Evolutionary conservation across 202 grass and related monocot genomes (phyloP).

Genomic region (Musa balbisiana): DNA sequence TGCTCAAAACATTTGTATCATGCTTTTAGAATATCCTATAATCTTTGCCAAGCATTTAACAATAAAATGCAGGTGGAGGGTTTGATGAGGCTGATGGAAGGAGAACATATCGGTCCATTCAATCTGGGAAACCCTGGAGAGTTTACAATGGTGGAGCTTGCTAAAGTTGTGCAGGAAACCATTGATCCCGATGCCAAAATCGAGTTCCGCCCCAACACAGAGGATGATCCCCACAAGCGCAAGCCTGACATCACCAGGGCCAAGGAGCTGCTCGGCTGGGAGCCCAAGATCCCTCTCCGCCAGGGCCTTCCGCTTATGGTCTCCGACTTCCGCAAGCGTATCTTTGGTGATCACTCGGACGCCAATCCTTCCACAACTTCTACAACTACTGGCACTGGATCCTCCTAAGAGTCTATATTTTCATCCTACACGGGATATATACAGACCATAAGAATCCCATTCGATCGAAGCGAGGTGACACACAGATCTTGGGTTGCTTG

Average conservation of each 20-base stretch:
- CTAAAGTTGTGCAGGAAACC: slow-evolving; percentile 85
- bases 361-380: not conserved
- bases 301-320: slow-evolving; percentile 76
- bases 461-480: too few relatives aligned
- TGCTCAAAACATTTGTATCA: too few relatives aligned
- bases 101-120: slow-evolving; percentile 62
- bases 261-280: slow-evolving; percentile 65
- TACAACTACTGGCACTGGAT: not conserved
- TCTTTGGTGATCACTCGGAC: slow-evolving; percentile 51
- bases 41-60: not conserved
- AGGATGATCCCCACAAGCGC: slow-evolving; percentile 83
- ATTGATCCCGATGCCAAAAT: slow-evolving; percentile 69
- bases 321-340: slow-evolving; percentile 62
- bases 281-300: slow-evolving; percentile 56
- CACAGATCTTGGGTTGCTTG: too few relatives aligned
- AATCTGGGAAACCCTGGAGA: slow-evolving; percentile 80
- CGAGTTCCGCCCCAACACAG: slow-evolving; percentile 75
- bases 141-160: slow-evolving; percentile 84
- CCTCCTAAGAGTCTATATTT: not conserved
- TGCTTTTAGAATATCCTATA: not conserved
- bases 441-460: too few relatives aligned
- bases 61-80: slow-evolving; percentile 53
- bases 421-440: not conserved
- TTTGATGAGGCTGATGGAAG: slow-evolving; percentile 76
- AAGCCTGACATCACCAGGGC: slow-evolving; percentile 70